Evolutionary conservation across 2,329 filamentous ascomycete species (phyloP), one percentile per base, ranked within the genome.

Genomic region (Arachnomyces sp.): DNA sequence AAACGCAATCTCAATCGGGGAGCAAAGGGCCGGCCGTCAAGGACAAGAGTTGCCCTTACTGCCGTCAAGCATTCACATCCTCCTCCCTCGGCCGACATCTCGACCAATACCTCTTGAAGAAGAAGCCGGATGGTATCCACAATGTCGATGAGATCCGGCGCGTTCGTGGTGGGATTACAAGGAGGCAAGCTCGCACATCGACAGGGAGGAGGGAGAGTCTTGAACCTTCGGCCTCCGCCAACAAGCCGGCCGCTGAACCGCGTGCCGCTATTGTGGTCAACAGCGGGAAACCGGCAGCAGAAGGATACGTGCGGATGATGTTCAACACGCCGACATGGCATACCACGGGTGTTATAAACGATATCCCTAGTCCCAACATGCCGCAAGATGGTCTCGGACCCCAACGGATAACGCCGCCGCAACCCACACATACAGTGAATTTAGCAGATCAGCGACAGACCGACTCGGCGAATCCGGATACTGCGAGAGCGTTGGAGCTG

Each of bases 1-100:
- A 25, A 42, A 39, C 15, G 12, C 31, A 32, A 32, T 32, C 31
- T 12, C 31, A 16, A 13, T 50, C 53, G 31, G 40, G 49, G 3
- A 41, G 45, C 34, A 65, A 63, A 50, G 60, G 62, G 41, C 61
- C 67, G 39, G 74, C 83, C 12, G 64, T 74, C 44, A 96, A 96
- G 65, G 89, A 96, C 68, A 87, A 86, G 58, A 81, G 73, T 48
- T 95, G 90, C 61, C 85, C 82, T 28, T 96, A 86, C 67, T 96
- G 90, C 62, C 74, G 80, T 34, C 87, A 95, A 62, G 74, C 83
- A 5, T 96, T 95, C 59, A 95, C 90, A 12, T 95, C 89, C 1
- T 95, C 88, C 12, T 94, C 87, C 2, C 78, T 96, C 39, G 90
- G 90, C 36, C 83, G 90, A 34, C 90, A 96, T 65, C 80, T 95